These are phyloP conservation scores for Pyricularia sp. DNA, from an alignment of 2,329 filamentous ascomycete genomes.

Conservation along the genomic window DNA sequence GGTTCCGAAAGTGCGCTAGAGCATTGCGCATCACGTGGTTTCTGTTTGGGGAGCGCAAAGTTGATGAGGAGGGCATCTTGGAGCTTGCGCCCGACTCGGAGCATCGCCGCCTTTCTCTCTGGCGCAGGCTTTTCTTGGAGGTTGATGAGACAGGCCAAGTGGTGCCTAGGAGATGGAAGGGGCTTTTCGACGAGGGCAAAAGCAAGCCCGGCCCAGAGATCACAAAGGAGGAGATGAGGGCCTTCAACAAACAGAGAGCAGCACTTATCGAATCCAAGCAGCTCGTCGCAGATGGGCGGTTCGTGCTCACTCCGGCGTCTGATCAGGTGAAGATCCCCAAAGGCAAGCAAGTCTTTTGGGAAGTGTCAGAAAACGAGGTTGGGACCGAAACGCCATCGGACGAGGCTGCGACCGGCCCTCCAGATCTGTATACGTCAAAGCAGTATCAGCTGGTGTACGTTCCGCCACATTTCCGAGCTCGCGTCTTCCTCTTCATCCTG, in stretches of 20 bases:
- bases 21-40: conserved; percentile 80
- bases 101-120: conserved; percentile 23
- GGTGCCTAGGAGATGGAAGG: conserved; percentile 46
- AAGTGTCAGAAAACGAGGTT: conserved; percentile 59
- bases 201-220: conserved; percentile 29
- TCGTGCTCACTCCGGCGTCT: conserved; percentile 86
- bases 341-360: conserved; percentile 69
- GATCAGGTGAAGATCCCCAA: conserved; percentile 94
- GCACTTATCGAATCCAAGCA: conserved; percentile 38
- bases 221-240: conserved; percentile 23
- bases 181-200: conserved; percentile 37
- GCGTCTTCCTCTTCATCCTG: conserved; percentile 78
- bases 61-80: conserved; percentile 72
- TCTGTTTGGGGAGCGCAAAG: conserved; percentile 73
- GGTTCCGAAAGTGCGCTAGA: conserved; percentile 83
- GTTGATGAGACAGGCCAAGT: conserved; percentile 31
- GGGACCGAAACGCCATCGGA: conserved; percentile 36
- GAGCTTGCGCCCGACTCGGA: conserved; percentile 30
- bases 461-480: conserved; percentile 71
- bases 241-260: conserved; percentile 29
- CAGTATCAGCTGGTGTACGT: conserved; percentile 69
- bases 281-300: conserved; percentile 64
- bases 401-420: conserved; percentile 22
- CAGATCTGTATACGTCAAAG: conserved; percentile 43
- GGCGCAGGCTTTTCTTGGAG: conserved; percentile 36